phyloP scores from a whole-genome alignment of 1,284 basidiomycete genomes.

The Sanghuangporus baumii region DNA sequence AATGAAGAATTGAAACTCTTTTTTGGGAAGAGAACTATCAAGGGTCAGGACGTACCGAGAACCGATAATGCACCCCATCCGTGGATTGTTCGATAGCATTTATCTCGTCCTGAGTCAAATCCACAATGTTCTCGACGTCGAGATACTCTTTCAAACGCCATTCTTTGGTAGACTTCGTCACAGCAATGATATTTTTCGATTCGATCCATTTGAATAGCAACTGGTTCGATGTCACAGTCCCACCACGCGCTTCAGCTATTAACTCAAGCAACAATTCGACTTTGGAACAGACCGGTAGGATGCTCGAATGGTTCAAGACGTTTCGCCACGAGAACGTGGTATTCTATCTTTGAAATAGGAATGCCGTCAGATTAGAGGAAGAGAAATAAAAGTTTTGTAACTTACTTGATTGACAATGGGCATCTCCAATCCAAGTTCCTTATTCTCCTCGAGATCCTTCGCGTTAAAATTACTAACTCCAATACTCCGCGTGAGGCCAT shows the following conservation, averaged over 20 bases:
- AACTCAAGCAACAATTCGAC: conserved; percentile 40
- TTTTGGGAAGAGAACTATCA: too few species aligned
- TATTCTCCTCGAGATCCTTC: conserved; percentile 44
- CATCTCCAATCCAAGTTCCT: conserved; percentile 31
- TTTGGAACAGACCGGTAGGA: neutral
- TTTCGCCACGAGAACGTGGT: neutral
- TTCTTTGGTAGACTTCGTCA: conserved; percentile 74
- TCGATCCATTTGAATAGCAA: conserved; percentile 58
- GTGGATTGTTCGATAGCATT: conserved; percentile 59
- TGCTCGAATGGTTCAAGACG: neutral
- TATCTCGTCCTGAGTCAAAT: conserved; percentile 58
- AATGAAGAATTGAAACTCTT: too few species aligned
- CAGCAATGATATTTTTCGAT: conserved; percentile 50
- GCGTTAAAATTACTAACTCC: conserved; percentile 81
- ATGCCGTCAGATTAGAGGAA: too few species aligned
- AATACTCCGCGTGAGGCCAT: conserved; percentile 70
- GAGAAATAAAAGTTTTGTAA: neutral
- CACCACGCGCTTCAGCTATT: conserved; percentile 38
- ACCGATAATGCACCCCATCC: conserved; percentile 51
- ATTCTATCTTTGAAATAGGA: too few species aligned
- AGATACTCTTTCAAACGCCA: conserved; percentile 65
- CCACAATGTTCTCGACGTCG: conserved; percentile 45
- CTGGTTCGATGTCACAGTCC: conserved; percentile 45
- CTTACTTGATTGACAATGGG: conserved; percentile 47
- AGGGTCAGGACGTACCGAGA: conserved; percentile 32